Evolutionary conservation across 495 filamentous ascomycete genomes (phyloP).

Genomic region (Daldinia loculata): DNA sequence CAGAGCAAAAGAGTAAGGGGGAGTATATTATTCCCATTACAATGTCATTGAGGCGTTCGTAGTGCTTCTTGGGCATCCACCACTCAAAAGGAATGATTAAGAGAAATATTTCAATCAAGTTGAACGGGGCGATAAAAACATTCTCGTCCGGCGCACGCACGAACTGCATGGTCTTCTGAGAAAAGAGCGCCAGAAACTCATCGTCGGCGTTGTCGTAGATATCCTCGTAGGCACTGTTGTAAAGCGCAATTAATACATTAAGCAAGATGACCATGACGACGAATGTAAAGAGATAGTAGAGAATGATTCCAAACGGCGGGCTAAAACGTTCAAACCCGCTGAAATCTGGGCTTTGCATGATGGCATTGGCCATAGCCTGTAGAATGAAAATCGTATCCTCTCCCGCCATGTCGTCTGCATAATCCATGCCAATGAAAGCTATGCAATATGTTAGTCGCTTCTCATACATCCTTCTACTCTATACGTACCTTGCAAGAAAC

Average conservation of each 20-base stretch:
- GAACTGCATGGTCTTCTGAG: slow-evolving; percentile 94
- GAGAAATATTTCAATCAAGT: slow-evolving; percentile 86
- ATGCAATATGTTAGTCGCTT: too few species aligned
- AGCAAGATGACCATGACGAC: slow-evolving; percentile 93
- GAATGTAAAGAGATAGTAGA: slow-evolving; percentile 97
- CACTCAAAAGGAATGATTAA: slow-evolving; percentile 89
- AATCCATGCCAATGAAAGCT: slow-evolving; percentile 92
- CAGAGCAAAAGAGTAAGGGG: slow-evolving; percentile 81
- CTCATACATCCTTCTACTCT: too few species aligned
- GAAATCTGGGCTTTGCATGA: slow-evolving; percentile 93
- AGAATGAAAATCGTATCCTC: slow-evolving; percentile 75
- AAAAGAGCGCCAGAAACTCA: slow-evolving; percentile 90
- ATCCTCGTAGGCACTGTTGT: slow-evolving; percentile 95
- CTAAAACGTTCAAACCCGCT: slow-evolving; percentile 79
- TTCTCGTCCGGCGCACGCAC: slow-evolving; percentile 97
- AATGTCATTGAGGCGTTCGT: slow-evolving; percentile 82
- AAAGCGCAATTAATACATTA: slow-evolving; percentile 95
- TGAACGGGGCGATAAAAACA: slow-evolving; percentile 95
- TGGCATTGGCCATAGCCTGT: slow-evolving; percentile 86
- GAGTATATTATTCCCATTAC: slow-evolving; percentile 90
- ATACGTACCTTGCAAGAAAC: slow-evolving; percentile 75
- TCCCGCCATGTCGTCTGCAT: slow-evolving; percentile 72
- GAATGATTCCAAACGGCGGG: slow-evolving; percentile 82
- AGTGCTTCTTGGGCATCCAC: slow-evolving; percentile 78
- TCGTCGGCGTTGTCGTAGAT: slow-evolving; percentile 94